A percentile compares a stretch with the other conserved stretches of the same genome.
Conservation (phyloP, 169 alveolate species). For the Plasmodium gonderi region DNA sequence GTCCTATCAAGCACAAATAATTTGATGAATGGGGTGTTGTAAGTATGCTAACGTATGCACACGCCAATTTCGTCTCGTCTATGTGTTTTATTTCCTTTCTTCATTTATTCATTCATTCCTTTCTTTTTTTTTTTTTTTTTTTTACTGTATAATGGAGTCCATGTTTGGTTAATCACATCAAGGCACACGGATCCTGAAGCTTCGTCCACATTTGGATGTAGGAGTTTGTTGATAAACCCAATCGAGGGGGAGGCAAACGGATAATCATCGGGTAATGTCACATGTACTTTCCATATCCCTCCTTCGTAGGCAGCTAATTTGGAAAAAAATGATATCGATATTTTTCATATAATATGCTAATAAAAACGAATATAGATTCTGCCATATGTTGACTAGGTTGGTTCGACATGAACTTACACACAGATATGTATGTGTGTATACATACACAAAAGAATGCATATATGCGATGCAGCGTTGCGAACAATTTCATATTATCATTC, state of each 20-base stretch:
- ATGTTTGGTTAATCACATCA: conserved; percentile 97
- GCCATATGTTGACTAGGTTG: background rate
- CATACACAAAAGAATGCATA: background rate
- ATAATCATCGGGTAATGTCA: conserved; percentile 96
- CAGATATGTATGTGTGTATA: background rate
- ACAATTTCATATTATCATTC: background rate
- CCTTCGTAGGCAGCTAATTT: conserved; percentile 89
- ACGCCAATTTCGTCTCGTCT: too few relatives aligned
- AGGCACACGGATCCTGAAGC: conserved; percentile 97
- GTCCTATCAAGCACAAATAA: background rate
- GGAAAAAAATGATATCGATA: background rate
- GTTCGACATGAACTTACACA: background rate
- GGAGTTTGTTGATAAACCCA: conserved; percentile 94
- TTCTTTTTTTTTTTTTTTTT: too few relatives aligned
- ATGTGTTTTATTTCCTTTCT: too few relatives aligned
- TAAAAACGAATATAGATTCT: background rate
- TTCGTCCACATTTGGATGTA: conserved; percentile 97
- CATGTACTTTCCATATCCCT: conserved; percentile 92
- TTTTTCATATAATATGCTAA: too few relatives aligned
- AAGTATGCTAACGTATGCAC: conserved; percentile 33
- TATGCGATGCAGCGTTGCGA: background rate
- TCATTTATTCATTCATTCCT: too few relatives aligned
- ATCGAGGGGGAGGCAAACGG: conserved; percentile 98
- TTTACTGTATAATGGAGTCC: conserved; percentile 96
- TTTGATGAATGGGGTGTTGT: too few relatives aligned